Percentiles rank a stretch among this genome's conserved stretches.
phyloP scores from a whole-genome alignment of 768 basidiomycete species.

The Termitomyces heimii region DNA sequence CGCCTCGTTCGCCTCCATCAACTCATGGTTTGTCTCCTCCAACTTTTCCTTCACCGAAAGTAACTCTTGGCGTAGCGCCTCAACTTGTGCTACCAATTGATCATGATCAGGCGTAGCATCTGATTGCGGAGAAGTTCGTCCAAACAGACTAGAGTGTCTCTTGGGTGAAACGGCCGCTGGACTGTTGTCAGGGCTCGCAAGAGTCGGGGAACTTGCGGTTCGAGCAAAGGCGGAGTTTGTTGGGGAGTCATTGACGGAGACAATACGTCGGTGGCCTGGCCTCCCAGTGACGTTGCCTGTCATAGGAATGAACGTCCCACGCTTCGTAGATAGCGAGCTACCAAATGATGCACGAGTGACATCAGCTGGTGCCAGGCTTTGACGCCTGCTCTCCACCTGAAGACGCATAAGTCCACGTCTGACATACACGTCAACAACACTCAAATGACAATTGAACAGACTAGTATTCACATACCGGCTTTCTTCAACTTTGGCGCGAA shows the following conservation, averaged over 20 bases:
- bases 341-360: constrained; percentile 32
- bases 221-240: constrained; percentile 27
- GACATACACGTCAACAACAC: constrained; percentile 2
- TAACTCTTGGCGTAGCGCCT: constrained; percentile 57
- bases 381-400: constrained; percentile 69
- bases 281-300: constrained; percentile 46
- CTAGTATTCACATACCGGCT: constrained; percentile 50
- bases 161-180: constrained; percentile 16
- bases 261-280: constrained; percentile 62
- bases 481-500: constrained; percentile 83
- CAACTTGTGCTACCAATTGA: constrained; percentile 36
- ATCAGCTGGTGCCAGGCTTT: constrained; percentile 52
- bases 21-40: constrained; percentile 57
- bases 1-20: constrained; percentile 77
- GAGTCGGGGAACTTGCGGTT: constrained; percentile 27
- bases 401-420: constrained; percentile 85
- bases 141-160: constrained; percentile 51
- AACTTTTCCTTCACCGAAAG: constrained; percentile 49
- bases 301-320: constrained; percentile 72
- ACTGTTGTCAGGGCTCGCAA: constrained; percentile 27
- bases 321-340: constrained; percentile 32
- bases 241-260: constrained; percentile 65
- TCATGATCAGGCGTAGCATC: constrained; percentile 20
- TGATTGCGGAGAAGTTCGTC: constrained; percentile 36
- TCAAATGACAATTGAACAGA: not conserved